Percentiles rank a stretch among this genome's conserved stretches.
Evolutionary conservation across 192 early-diverging fungal species (phyloP).

Genomic region (Gryganskiella cystojenkinii): DNA sequence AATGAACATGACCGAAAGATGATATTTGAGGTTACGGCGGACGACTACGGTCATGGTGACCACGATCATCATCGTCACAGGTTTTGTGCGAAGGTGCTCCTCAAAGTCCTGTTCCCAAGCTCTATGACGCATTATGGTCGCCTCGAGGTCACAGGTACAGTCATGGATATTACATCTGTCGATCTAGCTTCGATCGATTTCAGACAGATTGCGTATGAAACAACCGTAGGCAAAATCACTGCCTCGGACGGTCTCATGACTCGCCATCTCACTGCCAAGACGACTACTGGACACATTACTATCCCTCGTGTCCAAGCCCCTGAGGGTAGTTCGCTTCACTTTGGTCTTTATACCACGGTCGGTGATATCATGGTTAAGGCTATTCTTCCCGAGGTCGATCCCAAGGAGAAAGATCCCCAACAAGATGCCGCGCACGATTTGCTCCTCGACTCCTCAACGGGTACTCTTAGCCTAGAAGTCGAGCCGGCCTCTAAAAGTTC

Average conservation of each 20-base stretch:
- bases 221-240: neutral
- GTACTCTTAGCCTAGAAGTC: neutral
- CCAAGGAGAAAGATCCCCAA: neutral
- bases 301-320: slow-evolving; percentile 1
- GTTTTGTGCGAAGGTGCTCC: slow-evolving; percentile 11
- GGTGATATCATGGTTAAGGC: neutral
- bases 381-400: neutral
- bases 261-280: neutral
- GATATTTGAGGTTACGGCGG: neutral
- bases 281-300: neutral
- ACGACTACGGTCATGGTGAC: neutral
- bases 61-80: slow-evolving; percentile 1
- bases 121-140: slow-evolving; percentile 7
- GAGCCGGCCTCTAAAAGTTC: neutral
- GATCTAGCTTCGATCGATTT: slow-evolving; percentile 1
- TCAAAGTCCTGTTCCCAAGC: neutral
- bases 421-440: slow-evolving; percentile 7
- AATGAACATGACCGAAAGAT: neutral
- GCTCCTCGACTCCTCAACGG: neutral
- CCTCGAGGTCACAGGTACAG: slow-evolving; percentile 1
- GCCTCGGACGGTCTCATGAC: neutral
- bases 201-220: neutral
- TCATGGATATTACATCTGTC: slow-evolving; percentile 2
- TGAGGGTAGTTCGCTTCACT: neutral
- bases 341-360: neutral